Conservation (phyloP, 441 rosid genomes). For the Populus tomentosa region DNA sequence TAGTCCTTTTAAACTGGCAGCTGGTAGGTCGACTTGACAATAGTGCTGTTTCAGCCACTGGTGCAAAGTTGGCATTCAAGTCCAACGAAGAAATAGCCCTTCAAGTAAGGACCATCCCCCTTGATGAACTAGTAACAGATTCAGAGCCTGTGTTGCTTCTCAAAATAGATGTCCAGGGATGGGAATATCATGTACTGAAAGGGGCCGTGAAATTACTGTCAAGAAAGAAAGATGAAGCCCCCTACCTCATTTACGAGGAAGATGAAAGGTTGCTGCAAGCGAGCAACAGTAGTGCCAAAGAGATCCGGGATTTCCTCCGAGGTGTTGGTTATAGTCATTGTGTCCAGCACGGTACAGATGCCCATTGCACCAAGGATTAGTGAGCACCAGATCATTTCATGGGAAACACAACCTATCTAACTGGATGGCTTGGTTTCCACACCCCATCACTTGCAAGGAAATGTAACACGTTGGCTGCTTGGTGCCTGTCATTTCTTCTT, state of each 20-base stretch:
- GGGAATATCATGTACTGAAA: slow-evolving; percentile 91
- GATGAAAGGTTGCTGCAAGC: slow-evolving; percentile 84
- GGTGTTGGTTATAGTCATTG: slow-evolving; percentile 66
- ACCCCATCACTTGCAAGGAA: background rate
- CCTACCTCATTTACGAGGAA: slow-evolving; percentile 86
- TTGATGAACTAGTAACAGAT: slow-evolving; percentile 62
- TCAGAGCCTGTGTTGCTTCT: slow-evolving; percentile 57
- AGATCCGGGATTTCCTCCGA: slow-evolving; percentile 60
- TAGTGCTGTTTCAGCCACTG: slow-evolving; percentile 87
- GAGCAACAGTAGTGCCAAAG: slow-evolving; percentile 81
- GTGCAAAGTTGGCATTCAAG: slow-evolving; percentile 90
- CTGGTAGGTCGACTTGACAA: slow-evolving; percentile 96
- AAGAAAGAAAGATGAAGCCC: slow-evolving; percentile 71
- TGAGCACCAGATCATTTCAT: background rate
- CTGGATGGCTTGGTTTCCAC: background rate
- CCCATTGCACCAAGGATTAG: slow-evolving; percentile 75
- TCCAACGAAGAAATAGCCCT: slow-evolving; percentile 87
- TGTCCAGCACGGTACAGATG: slow-evolving; percentile 78
- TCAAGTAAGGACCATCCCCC: slow-evolving; percentile 78
- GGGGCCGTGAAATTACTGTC: slow-evolving; percentile 78
- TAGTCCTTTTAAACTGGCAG: slow-evolving; percentile 28
- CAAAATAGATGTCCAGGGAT: slow-evolving; percentile 95
- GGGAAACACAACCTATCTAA: slow-evolving; percentile 2
- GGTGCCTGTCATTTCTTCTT: background rate
- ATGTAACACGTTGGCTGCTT: background rate